Conservation (phyloP, 345 rosid species). For the Euphorbia pulcherrima region DNA sequence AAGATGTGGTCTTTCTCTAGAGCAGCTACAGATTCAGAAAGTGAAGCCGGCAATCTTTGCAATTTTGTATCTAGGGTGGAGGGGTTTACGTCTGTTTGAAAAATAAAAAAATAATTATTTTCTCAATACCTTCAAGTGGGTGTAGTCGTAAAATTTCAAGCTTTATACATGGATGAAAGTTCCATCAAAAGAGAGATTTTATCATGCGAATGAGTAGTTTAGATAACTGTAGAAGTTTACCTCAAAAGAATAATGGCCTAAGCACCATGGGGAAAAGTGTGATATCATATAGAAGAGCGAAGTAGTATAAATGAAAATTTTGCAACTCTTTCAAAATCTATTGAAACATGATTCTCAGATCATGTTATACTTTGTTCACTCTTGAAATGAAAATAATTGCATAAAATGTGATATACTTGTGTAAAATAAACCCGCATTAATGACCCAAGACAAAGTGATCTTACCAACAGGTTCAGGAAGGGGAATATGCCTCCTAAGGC, state of each 20-base stretch:
- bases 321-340: neutral
- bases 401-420: neutral
- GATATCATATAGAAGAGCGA: neutral
- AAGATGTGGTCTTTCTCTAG: conserved; percentile 49
- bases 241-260: neutral
- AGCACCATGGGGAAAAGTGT: neutral
- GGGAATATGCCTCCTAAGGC: conserved; percentile 59
- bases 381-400: neutral
- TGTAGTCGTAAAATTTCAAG: neutral
- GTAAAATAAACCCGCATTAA: neutral
- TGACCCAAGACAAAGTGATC: neutral
- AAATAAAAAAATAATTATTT: neutral
- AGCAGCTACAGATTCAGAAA: conserved; percentile 69
- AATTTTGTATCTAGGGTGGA: conserved; percentile 44
- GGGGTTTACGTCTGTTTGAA: conserved; percentile 61
- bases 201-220: neutral
- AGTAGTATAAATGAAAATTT: neutral
- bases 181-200: neutral
- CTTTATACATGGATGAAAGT: conserved; percentile 1
- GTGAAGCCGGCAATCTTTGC: conserved; percentile 66
- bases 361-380: neutral
- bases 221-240: neutral
- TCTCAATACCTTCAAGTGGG: neutral
- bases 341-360: neutral
- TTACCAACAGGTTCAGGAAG: conserved; percentile 83